Conservation (phyloP, 1,284 basidiomycete genomes). For the Papiliotrema terrestris region DNA sequence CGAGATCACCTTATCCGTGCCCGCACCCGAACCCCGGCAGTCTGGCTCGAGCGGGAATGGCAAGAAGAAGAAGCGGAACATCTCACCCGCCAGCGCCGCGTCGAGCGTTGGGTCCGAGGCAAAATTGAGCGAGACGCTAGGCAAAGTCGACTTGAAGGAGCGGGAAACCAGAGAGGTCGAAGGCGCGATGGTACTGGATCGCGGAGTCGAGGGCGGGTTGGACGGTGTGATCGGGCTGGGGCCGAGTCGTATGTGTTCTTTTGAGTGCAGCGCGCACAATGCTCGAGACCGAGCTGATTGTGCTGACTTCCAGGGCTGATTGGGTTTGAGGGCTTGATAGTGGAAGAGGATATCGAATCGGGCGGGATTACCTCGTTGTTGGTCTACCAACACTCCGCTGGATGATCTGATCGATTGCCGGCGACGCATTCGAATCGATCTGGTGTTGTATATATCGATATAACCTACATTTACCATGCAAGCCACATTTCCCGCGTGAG, state of each 20-base stretch:
- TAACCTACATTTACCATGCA: slow-evolving; percentile 13
- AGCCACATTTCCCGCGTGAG: slow-evolving; percentile 37
- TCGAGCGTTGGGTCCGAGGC: slow-evolving; percentile 27
- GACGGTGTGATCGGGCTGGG: slow-evolving; percentile 31
- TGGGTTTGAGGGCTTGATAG: slow-evolving; percentile 75
- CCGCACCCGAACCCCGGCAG: not conserved
- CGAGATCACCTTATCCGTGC: slow-evolving; percentile 11
- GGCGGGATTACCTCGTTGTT: slow-evolving; percentile 53
- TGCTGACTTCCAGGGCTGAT: slow-evolving; percentile 51
- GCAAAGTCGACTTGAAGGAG: slow-evolving; percentile 26
- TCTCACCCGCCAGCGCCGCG: not conserved
- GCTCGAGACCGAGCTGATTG: not conserved
- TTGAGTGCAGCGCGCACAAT: slow-evolving; percentile 42
- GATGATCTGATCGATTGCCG: not conserved
- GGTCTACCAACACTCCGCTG: slow-evolving; percentile 20
- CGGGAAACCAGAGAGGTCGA: slow-evolving; percentile 29
- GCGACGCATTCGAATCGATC: too few species aligned
- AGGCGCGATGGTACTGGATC: slow-evolving; percentile 73
- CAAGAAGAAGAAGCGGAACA: slow-evolving; percentile 55
- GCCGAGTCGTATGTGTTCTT: slow-evolving; percentile 23
- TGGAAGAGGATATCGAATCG: slow-evolving; percentile 68
- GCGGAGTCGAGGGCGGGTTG: slow-evolving; percentile 69
- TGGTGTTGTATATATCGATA: too few species aligned
- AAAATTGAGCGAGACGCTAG: not conserved
- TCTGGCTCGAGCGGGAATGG: slow-evolving; percentile 54